Evolutionary conservation across 805 yeast genomes (phyloP), one percentile per base, ranked within the genome.

Genomic region (Candida verbasci): DNA sequence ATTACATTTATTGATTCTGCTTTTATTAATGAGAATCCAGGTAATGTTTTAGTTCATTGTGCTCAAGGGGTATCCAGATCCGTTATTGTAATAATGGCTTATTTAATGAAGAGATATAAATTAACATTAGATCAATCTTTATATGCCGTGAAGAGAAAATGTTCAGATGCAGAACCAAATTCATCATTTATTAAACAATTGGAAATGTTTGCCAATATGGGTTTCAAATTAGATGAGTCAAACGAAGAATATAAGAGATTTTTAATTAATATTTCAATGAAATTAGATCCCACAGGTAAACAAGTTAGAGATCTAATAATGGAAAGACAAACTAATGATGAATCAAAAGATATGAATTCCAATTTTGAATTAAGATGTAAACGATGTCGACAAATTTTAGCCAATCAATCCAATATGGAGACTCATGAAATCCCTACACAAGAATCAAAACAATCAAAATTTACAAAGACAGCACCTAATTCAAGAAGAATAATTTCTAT

Each of bases 151-250:
- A 71, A 68, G 43, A 59, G 89, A 43, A 80, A 75, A 47, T 70
- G 83, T 41, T 55, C 73, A 3, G 65, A 67, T 4, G 78, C 79
- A 3, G 70, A 72, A 42, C 96, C 96, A 17, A 91, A 87, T 57
- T 74, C 68, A 3, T 78, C 82, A 14, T 93, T 93, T 52, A 52
- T 74, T 51, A 75, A 75, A 41, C 98, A 91, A 58, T 65, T 91
- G 40, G 56, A 72, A 29, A 52, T 87, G 4, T 91, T 75, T 55
- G 72, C 78, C 17, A 39, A 47, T 10, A 57, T 62, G 56, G 52
- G 49, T 1, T 58, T 50, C 38, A 50, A 45, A 12, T 50, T 64
- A 15, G 60, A 56, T 24, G 27, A 23, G 10, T 21, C 46, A n/a
- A 44, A 49, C 34, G 44, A 45, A 9, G 35, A 31, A 8, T 62